These are phyloP conservation scores for Phellopilus nigrolimitatus DNA, from an alignment of 1,284 basidiomycete species.

Conservation along the genomic window DNA sequence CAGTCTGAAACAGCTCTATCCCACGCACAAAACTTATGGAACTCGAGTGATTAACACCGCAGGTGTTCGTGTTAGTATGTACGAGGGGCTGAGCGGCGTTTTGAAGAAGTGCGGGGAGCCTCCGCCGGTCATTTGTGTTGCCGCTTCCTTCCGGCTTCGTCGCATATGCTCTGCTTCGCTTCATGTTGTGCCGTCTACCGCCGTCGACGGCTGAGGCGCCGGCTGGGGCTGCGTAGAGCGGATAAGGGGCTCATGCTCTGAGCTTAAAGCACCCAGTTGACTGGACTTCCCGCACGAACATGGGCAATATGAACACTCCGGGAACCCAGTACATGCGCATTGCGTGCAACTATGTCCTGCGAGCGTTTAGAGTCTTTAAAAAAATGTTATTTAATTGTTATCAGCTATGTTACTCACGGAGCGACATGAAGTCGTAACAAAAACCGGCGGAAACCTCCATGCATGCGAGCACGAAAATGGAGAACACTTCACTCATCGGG, in stretches of 20 bases:
- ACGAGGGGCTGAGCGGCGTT: too few relatives aligned
- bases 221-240: background rate
- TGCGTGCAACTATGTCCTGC: slow-evolving; percentile 15
- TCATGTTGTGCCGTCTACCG: too few relatives aligned
- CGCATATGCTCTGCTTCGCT: too few relatives aligned
- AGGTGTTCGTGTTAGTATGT: too few relatives aligned
- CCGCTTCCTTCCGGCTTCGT: too few relatives aligned
- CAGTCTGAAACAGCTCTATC: too few relatives aligned
- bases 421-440: slow-evolving; percentile 10
- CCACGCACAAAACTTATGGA: too few relatives aligned
- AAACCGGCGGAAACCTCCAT: slow-evolving; percentile 8
- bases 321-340: background rate
- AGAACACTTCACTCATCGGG: slow-evolving; percentile 1
- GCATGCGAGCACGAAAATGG: slow-evolving; percentile 1
- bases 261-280: background rate
- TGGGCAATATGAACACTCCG: background rate
- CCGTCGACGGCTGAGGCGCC: background rate
- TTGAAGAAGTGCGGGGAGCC: too few relatives aligned
- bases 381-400: background rate
- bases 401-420: background rate
- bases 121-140: too few relatives aligned
- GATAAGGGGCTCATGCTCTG: slow-evolving; percentile 3
- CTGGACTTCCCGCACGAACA: slow-evolving; percentile 2
- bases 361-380: background rate
- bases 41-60: too few relatives aligned